phyloP scores from a whole-genome alignment of 2,329 filamentous ascomycete species.

The Daldinia sp. region DNA sequence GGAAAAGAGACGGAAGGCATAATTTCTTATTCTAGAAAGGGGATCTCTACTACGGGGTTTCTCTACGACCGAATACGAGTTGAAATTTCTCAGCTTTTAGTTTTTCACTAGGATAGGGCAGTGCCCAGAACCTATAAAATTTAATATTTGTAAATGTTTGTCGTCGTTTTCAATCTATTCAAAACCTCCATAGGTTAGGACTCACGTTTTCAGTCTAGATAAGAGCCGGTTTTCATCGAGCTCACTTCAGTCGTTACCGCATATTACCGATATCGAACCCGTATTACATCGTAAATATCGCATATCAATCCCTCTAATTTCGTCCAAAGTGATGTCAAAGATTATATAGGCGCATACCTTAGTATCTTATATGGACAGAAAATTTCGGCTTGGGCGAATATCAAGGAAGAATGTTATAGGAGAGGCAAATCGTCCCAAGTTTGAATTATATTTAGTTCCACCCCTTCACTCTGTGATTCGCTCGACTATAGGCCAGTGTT shows the following conservation, averaged over 20 bases:
- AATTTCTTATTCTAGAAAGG: background rate
- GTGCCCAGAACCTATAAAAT: background rate
- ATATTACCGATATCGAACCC: background rate
- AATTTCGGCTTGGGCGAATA: background rate
- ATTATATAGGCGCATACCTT: background rate
- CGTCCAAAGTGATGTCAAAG: background rate
- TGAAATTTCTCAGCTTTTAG: background rate
- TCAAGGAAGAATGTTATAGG: too few species aligned
- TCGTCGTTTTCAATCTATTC: background rate
- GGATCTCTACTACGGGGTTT: background rate
- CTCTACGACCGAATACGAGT: background rate
- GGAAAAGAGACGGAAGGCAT: background rate
- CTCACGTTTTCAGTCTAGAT: background rate
- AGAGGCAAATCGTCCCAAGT: background rate
- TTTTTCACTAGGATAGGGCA: background rate
- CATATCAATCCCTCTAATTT: background rate
- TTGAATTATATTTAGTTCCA: background rate
- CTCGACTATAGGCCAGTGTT: background rate
- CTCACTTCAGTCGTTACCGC: background rate
- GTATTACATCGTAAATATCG: background rate
- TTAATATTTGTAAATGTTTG: background rate
- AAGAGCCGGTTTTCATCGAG: background rate
- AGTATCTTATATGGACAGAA: background rate
- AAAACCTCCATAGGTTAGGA: background rate
- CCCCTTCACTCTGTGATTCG: background rate